Evolutionary conservation across 495 filamentous ascomycete species (phyloP).

Genomic region (Neurospora terricola): DNA sequence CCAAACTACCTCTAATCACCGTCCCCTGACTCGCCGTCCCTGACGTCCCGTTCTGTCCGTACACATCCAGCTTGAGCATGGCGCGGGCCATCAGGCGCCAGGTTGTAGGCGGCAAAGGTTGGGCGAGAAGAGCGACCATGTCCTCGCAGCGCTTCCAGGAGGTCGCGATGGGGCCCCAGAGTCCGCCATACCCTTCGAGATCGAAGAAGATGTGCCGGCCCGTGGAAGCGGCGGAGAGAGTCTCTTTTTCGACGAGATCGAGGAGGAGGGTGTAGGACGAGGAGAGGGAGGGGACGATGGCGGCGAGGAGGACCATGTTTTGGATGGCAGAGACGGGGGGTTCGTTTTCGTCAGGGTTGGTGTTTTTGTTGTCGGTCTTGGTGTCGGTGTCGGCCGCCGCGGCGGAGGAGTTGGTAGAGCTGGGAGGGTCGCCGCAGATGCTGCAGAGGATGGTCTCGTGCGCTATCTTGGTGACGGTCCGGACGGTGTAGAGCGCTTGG

Average conservation of each 20-base stretch:
- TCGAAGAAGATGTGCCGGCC: conserved; percentile 32
- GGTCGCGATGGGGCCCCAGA: conserved; percentile 22
- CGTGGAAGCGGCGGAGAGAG: conserved; percentile 24
- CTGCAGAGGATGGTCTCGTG: conserved; percentile 50
- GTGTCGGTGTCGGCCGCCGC: neutral
- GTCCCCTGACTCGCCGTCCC: neutral
- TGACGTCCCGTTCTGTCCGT: conserved; percentile 28
- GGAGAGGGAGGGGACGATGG: conserved; percentile 51
- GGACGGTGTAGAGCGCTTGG: conserved; percentile 43
- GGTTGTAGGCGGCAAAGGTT: conserved; percentile 32
- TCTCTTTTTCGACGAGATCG: conserved; percentile 33
- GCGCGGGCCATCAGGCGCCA: conserved; percentile 43
- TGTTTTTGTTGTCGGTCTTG: conserved; percentile 28
- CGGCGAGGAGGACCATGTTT: conserved; percentile 58
- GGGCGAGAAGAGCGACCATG: conserved; percentile 14
- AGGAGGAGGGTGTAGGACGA: conserved; percentile 45
- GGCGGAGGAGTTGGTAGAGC: neutral
- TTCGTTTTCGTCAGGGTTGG: neutral
- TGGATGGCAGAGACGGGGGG: conserved; percentile 40
- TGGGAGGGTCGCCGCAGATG: conserved; percentile 40
- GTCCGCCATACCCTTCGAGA: conserved; percentile 36
- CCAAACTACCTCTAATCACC: neutral
- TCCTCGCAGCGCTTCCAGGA: neutral
- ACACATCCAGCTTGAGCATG: conserved; percentile 42
- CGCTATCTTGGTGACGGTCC: conserved; percentile 45